Percentiles rank a stretch among this genome's conserved stretches.
Evolutionary conservation across 176 grass and related monocot species (phyloP).

Genomic region (Hyparrhenia diplandra): DNA sequence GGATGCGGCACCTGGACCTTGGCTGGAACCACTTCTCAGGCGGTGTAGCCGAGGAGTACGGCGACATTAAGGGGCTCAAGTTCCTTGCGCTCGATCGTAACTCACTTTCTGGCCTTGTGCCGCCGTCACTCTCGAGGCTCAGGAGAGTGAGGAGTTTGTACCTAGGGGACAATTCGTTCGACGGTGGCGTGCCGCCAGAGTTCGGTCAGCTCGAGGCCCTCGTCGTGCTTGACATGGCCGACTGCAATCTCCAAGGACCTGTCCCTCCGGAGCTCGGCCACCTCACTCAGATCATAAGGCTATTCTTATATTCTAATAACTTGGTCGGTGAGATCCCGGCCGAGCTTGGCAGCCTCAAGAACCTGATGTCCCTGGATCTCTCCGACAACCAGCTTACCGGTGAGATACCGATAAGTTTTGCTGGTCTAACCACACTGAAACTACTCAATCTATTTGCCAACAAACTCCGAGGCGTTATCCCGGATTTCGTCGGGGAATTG

Average conservation of each 20-base stretch:
- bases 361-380: slow-evolving; percentile 47
- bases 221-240: slow-evolving; percentile 17
- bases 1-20: slow-evolving; percentile 46
- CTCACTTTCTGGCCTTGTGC: slow-evolving; percentile 33
- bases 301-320: slow-evolving; percentile 31
- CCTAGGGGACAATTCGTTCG: slow-evolving; percentile 40
- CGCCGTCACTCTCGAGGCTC: slow-evolving; percentile 28
- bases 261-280: slow-evolving; percentile 35
- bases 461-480: slow-evolving; percentile 54
- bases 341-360: slow-evolving; percentile 37
- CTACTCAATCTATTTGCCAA: slow-evolving; percentile 49
- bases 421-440: slow-evolving; percentile 23
- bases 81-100: slow-evolving; percentile 64
- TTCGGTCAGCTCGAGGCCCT: slow-evolving; percentile 32
- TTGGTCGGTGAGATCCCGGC: slow-evolving; percentile 36
- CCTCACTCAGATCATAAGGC: slow-evolving; percentile 15
- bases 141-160: slow-evolving; percentile 24
- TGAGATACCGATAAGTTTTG: slow-evolving; percentile 47
- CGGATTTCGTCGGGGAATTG: slow-evolving; percentile 41
- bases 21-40: slow-evolving; percentile 71
- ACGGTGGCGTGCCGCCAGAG: slow-evolving; percentile 54
- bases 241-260: slow-evolving; percentile 33
- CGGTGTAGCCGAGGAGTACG: slow-evolving; percentile 38
- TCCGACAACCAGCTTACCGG: slow-evolving; percentile 69
- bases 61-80: slow-evolving; percentile 34